phyloP scores from a whole-genome alignment of 805 yeast species.

The Metschnikowia cerradonensis region DNA sequence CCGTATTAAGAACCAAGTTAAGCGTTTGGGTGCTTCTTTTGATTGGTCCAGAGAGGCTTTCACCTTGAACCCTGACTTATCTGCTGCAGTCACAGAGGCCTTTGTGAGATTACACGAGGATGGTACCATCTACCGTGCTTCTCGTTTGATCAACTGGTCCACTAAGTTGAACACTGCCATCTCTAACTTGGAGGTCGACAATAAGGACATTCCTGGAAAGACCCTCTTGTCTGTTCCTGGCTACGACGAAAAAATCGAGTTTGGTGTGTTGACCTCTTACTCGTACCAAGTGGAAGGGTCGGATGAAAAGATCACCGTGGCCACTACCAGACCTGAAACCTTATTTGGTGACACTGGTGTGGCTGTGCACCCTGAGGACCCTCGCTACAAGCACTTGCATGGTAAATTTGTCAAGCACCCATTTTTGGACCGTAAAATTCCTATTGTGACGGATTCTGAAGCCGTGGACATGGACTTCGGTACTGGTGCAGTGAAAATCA shows the following conservation, averaged over 20 bases:
- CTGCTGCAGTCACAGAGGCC: slow-evolving; percentile 83
- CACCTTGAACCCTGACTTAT: slow-evolving; percentile 76
- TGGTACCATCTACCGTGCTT: slow-evolving; percentile 91
- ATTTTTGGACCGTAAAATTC: slow-evolving; percentile 76
- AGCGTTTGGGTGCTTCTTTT: slow-evolving; percentile 90
- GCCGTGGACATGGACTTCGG: slow-evolving; percentile 99
- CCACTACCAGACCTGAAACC: slow-evolving; percentile 99
- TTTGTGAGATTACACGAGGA: slow-evolving; percentile 90
- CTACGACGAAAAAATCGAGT: slow-evolving; percentile 85
- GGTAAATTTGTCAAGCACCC: slow-evolving; percentile 93
- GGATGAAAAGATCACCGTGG: slow-evolving; percentile 84
- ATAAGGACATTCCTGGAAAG: slow-evolving; percentile 80
- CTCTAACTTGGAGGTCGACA: slow-evolving; percentile 94
- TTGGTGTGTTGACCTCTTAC: slow-evolving; percentile 95
- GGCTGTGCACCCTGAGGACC: slow-evolving; percentile 95
- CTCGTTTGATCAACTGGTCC: slow-evolving; percentile 94
- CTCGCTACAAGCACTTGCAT: slow-evolving; percentile 89
- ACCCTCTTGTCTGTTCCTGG: slow-evolving; percentile 83
- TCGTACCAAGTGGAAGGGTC: slow-evolving; percentile 85
- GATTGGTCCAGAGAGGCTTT: slow-evolving; percentile 96
- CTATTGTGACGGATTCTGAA: slow-evolving; percentile 84
- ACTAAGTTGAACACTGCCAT: slow-evolving; percentile 91
- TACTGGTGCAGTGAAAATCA: slow-evolving; percentile 99
- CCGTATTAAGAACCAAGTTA: slow-evolving; percentile 79
- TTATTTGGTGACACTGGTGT: slow-evolving; percentile 96